Base-by-base conservation (phyloP, 2,329 filamentous ascomycete genomes). In the Bimuria novae-zelandiae region DNA sequence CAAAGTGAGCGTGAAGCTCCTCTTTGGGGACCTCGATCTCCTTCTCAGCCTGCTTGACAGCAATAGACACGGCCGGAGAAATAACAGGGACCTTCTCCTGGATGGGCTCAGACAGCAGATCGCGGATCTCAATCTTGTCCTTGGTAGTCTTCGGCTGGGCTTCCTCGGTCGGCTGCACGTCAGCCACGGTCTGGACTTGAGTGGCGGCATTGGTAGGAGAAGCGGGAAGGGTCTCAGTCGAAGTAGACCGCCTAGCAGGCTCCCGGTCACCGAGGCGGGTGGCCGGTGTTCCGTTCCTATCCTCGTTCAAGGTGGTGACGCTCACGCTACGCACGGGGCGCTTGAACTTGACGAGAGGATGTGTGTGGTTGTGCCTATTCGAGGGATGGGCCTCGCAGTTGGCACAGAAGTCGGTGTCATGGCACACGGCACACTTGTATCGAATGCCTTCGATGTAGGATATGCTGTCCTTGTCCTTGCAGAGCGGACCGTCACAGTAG, bases 391-490 rank as follows among this genome's bases (percentile, higher is more conserved):
- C 91, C 78, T 99, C 95, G 77, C 94, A 99, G 69, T 84, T 89
- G 69, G 89, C 90, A 73, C 94, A 99, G 79, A 97, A 96, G 76
- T 99, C 94, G 29, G 88, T 88, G 72, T 99, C 92, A 68, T 95
- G 83, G 80, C 94, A 99, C 51, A 99, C 88, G 47, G 93, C 90
- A 71, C 94, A 99, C 85, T 99, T 99, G 84, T 94, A 99, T 59
- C 94, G 90, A 55, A 89, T 83, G 46, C 94, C 95, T 49, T 82
- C 82, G 66, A 99, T 97, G 79, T 84, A 80, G 68, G 79, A 70
- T 71, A 81, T 71, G 61, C 75, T 62, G 65, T 80, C 63, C 75
- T 80, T 79, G 65, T 78, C 76, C 54, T 82, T 82, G 82, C 94
- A 99, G 37, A 96, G 82, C 21, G 92, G 92, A 1, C 94, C 94